A percentile compares a stretch with the other conserved stretches of the same genome.
phyloP scores from a whole-genome alignment of 306 rosid genomes.

The Ormosia emarginata region DNA sequence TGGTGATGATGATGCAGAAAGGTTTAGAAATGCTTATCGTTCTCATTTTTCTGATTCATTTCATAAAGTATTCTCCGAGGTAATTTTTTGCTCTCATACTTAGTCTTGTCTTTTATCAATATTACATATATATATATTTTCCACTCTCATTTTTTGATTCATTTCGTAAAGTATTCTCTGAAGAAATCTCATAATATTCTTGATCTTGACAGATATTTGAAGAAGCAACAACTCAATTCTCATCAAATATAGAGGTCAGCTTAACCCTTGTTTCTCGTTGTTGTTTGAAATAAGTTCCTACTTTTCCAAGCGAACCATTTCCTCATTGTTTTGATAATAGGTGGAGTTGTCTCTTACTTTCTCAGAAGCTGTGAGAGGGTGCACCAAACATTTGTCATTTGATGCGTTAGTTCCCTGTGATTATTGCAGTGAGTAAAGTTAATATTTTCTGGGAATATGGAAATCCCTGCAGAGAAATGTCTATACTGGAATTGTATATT shows the following conservation, averaged over 20 bases:
- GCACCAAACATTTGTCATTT: slow-evolving; percentile 71
- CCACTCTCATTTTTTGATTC: slow-evolving; percentile 55
- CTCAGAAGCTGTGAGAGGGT: slow-evolving; percentile 81
- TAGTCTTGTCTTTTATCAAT: background rate
- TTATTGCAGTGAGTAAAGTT: slow-evolving; percentile 68
- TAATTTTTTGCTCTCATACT: slow-evolving; percentile 20
- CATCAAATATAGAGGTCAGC: slow-evolving; percentile 75
- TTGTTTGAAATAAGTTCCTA: slow-evolving; percentile 14
- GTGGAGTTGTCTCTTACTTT: slow-evolving; percentile 71
- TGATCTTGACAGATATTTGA: slow-evolving; percentile 77
- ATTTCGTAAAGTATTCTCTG: slow-evolving; percentile 52
- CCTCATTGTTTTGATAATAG: slow-evolving; percentile 41
- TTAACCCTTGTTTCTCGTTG: slow-evolving; percentile 10
- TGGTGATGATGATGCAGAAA: slow-evolving; percentile 45
- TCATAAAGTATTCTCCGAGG: slow-evolving; percentile 91
- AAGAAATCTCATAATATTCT: slow-evolving; percentile 28
- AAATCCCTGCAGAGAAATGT: slow-evolving; percentile 2
- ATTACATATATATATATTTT: no score
- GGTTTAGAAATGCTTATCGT: slow-evolving; percentile 55
- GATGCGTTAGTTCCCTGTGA: slow-evolving; percentile 77
- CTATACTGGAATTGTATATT: background rate
- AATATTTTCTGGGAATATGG: slow-evolving; percentile 7
- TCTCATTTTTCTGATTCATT: slow-evolving; percentile 86
- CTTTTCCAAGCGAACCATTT: slow-evolving; percentile 21
- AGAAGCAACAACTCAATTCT: slow-evolving; percentile 49